phyloP scores from a whole-genome alignment of 192 early-diverging fungal genomes.

The Backusella westeae region DNA sequence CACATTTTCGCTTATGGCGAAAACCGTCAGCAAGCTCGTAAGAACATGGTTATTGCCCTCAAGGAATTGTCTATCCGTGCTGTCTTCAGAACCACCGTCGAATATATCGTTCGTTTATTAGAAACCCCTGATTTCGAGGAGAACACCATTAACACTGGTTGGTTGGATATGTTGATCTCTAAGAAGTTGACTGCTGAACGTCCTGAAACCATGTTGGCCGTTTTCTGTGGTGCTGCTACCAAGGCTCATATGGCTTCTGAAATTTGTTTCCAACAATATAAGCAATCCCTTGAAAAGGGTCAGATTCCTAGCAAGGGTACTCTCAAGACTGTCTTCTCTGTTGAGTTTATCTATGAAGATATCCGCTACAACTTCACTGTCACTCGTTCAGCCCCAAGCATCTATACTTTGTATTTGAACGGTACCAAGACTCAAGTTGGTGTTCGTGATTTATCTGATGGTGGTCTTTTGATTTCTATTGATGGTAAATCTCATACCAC shows the following conservation, averaged over 20 bases:
- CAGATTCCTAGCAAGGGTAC: conserved; percentile 80
- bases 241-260: conserved; percentile 74
- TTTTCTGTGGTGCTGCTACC: conserved; percentile 89
- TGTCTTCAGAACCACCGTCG: conserved; percentile 97
- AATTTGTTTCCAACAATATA: conserved; percentile 71
- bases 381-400: conserved; percentile 76
- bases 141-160: conserved; percentile 92
- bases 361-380: conserved; percentile 90
- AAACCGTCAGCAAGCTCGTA: conserved; percentile 87
- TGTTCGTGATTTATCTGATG: conserved; percentile 87
- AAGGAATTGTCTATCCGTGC: conserved; percentile 98
- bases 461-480: conserved; percentile 85
- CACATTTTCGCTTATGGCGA: conserved; percentile 98
- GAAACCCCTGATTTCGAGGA: conserved; percentile 87
- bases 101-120: conserved; percentile 92
- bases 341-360: conserved; percentile 93
- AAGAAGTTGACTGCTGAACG: conserved; percentile 87
- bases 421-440: conserved; percentile 80
- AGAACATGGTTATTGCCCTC: conserved; percentile 96
- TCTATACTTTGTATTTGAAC: conserved; percentile 78
- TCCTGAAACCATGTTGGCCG: conserved; percentile 85
- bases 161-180: conserved; percentile 93
- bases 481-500: conserved; percentile 89
- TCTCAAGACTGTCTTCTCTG: conserved; percentile 68
- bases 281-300: conserved; percentile 85